phyloP scores from a whole-genome alignment of 345 rosid genomes.

The Ailanthus altissimus region DNA sequence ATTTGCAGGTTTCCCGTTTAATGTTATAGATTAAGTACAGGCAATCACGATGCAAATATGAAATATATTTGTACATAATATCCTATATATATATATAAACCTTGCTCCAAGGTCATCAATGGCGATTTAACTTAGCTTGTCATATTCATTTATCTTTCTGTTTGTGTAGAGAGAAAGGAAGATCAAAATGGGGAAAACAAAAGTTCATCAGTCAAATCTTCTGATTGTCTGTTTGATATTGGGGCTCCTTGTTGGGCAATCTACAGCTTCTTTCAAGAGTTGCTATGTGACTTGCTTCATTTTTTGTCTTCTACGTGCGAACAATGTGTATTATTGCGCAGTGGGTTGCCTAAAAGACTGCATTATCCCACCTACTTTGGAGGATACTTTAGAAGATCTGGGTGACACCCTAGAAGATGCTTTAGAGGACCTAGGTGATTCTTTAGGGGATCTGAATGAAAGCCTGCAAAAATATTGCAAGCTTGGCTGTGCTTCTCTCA shows the following conservation, averaged over 20 bases:
- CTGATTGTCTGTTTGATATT: constrained; percentile 26
- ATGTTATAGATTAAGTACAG: no score
- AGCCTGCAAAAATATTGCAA: constrained; percentile 25
- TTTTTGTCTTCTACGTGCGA: constrained; percentile 14
- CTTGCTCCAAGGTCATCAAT: not conserved
- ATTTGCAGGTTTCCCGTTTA: no score
- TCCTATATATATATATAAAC: not conserved
- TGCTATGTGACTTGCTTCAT: constrained; percentile 37
- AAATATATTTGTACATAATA: no score
- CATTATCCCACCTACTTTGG: not conserved
- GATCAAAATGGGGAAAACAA: not conserved
- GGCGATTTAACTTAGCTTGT: not conserved
- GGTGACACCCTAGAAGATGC: no score
- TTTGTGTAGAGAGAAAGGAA: not conserved
- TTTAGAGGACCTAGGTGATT: no score
- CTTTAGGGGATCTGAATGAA: constrained; percentile 1
- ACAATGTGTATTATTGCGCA: not conserved
- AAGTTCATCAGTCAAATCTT: not conserved
- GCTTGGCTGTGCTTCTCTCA: constrained; percentile 28
- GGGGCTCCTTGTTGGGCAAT: not conserved
- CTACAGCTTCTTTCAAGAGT: constrained; percentile 19
- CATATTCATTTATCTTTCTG: not conserved
- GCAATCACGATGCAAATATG: no score
- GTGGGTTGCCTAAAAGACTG: constrained; percentile 37
- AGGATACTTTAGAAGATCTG: no score